Base-by-base conservation (phyloP, 768 basidiomycete genomes). In the Mycena chlorophos region DNA sequence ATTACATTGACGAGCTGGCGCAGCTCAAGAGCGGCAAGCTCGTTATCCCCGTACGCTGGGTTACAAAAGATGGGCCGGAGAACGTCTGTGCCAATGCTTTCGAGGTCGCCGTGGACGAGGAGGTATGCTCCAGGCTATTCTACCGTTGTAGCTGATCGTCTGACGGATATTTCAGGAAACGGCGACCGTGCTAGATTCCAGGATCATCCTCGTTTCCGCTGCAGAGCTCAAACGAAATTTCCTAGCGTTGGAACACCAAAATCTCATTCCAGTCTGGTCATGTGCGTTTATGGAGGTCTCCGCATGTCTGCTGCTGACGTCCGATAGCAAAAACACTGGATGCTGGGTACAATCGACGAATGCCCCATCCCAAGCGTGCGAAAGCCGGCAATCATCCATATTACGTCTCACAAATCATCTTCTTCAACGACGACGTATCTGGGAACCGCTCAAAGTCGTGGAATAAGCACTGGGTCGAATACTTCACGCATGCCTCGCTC, bases 381-480 rank as follows among this genome's bases (percentile, higher is more conserved):
- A 39, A 51, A 26, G 57, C 49, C 5, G 26, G 27, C 2, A 54
- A 54, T 14, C 47, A 51, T 12, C 48, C 53, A 14, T 27, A 49
- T 10, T 55, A 55, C 45, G 22, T 28, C 12, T 10, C 45, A 13
- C 13, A 25, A 6, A 5, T 46, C 13, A 28, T 26, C 29, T 63
- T 73, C 0, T 75, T 72, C 54, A 62, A 65, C 2, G 76, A 80
- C 50, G 75, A 80, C 61, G 73, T 77, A 0, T 80, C 75, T 0
- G 76, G 76, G 8, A 78, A 79, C 54, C 56, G 65, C 5, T 74
- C 71, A 6, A 79, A 79, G 57, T 71, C 71, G 29, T 79, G 71
- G 69, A 79, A 78, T 56, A 76, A 77, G 49, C 78, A 80, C 47
- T 70, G 63, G 60, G 77, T 75, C 46, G 67, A 71, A 0, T 78